Base-by-base conservation (phyloP, 2,329 filamentous ascomycete genomes). In the Chrysosporium keratinophilum region DNA sequence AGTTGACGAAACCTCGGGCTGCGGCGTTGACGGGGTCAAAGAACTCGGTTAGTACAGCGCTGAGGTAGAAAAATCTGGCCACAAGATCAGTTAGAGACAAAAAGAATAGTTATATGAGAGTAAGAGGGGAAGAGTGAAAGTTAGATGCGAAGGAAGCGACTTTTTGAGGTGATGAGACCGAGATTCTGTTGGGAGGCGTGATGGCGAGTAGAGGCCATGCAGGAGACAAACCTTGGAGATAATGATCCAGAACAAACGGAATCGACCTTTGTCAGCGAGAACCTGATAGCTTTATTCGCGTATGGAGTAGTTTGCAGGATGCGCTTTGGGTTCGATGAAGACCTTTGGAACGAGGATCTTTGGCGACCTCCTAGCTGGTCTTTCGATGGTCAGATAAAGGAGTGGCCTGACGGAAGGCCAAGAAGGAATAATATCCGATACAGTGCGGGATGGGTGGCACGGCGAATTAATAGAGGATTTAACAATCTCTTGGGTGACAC, bases 351-450 rank as follows among this genome's bases (percentile, higher is more conserved):
- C 12, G n/a, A 43, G 15, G 23, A 41, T 11, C 34, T 15, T 17
- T 40, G n/a, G 47, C 40, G 34, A 41, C 40, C 12, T 40, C 10
- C 23, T 19, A 12, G 15, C 5, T 17, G 15, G 2, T 42, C 15
- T 20, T 44, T 44, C 17, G 15, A 31, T 20, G 37, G 39, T 28
- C 46, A 49, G 47, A 50, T 50, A 39, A 37, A 19, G 19, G 28
- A 41, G 48, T 50, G 48, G 48, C 48, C 48, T 50, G 48, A 50
- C 39, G 35, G 37, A 34, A 42, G 34, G 48, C 39, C 37, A 50
- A 43, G 48, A 43, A 19, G 47, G 33, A 20, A 50, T 50, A 50
- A 50, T 42, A 20, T 34, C 39, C n/a, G 20, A 50, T 2, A 33
- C 3, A 42, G 6, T n/a, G 17, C 28, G 37, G 37, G 10, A 14